Base-by-base conservation (phyloP, 176 grass and related monocot species). In the Ampelocalamus luodianensis region DNA sequence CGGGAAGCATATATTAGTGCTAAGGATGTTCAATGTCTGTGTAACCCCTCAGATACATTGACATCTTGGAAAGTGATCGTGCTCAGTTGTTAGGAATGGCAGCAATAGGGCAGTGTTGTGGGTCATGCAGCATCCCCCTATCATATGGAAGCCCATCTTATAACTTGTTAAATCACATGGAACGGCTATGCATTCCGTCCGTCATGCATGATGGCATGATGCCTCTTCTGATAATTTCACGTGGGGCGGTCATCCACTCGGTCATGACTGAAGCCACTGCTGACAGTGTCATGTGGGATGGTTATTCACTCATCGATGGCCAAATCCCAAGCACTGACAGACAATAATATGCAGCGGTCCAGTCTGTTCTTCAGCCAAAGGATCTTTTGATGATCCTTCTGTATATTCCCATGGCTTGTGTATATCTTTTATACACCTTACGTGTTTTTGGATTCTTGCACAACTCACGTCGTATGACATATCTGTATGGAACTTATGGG, bases 221-320 rank as follows among this genome's bases (percentile, higher is more conserved):
- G 17, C 29, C 10, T 17, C 5, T 36, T 43, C 77, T 67, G 78
- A 51, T 80, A 79, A 37, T 79, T 81, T 65, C 51, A 36, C 4
- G 10, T 73, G 6, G 16, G 65, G 20, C 0, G n/a, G 13, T 13
- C 68, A 17, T 50, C 20, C 75, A 34, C 3, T 65, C 9, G 0
- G 3, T 18, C 27, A 39, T 42, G 14, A 12, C 26, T 13, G 38
- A 24, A 72, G 13, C 72, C 36, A 36, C 23, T 61, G 64, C 59
- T 59, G 46, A 45, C 67, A 29, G 49, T 70, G 22, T 78, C 40
- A 24, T 3, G 18, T 63, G 42, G 51, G 38, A 11, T 58, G 4
- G 22, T 23, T 55, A 15, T 29, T 54, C 39, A 34, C 0, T 17
- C 3, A 15, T 32, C 5, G 3, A 32, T 32, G 13, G 29, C 15